Percentiles rank a stretch among this genome's conserved stretches.
These are phyloP conservation scores for Juglanconis juglandina DNA, from an alignment of 2,329 filamentous ascomycete species.

Conservation along the genomic window DNA sequence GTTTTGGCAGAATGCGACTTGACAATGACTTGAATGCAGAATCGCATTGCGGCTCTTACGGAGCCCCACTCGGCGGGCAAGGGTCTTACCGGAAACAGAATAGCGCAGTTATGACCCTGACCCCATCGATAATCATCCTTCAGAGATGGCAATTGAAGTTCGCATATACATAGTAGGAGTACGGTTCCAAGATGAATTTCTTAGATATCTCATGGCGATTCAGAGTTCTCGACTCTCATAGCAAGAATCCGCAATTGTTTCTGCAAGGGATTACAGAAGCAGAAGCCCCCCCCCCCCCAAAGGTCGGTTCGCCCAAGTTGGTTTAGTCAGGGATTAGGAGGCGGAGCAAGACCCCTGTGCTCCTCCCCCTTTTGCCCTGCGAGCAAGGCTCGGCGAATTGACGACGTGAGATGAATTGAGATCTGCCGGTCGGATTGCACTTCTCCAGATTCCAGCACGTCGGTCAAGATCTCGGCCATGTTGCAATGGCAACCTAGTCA, in stretches of 20 bases:
- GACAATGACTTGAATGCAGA: no score
- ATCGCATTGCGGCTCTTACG: neutral
- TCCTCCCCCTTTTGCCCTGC: neutral
- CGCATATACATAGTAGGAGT: no score
- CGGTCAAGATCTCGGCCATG: no score
- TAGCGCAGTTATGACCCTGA: no score
- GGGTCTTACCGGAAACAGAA: neutral
- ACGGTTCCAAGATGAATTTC: no score
- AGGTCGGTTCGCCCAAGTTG: neutral
- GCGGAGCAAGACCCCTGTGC: conserved; percentile 1
- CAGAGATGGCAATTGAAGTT: no score
- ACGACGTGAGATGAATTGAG: neutral
- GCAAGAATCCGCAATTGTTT: no score
- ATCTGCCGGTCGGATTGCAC: neutral
- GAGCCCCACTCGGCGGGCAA: neutral
- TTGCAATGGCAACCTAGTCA: no score
- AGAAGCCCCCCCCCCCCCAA: no score
- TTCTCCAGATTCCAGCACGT: neutral
- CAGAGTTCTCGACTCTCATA: no score
- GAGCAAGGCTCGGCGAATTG: neutral
- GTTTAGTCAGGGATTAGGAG: neutral
- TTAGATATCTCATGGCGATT: no score
- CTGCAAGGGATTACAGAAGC: neutral
- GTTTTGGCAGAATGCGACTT: conserved; percentile 14
- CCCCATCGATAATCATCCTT: no score